These are phyloP conservation scores for Moringa oleifera DNA, from an alignment of 345 rosid species.

Conservation along the genomic window DNA sequence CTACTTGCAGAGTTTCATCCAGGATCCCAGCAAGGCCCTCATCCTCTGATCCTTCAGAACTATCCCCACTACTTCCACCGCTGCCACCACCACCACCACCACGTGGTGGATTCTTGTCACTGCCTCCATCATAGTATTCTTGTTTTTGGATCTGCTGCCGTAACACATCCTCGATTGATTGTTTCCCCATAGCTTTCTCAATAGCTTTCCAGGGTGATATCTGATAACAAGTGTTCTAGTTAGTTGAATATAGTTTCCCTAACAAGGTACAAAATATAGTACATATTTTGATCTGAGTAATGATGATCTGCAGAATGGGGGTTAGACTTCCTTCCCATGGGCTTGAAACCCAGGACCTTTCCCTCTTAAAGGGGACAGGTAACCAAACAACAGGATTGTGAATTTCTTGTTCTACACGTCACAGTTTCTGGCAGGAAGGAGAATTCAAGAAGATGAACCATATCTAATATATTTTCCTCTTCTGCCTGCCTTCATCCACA, in stretches of 20 bases:
- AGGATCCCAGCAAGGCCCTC: constrained; percentile 41
- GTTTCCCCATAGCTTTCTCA: constrained; percentile 47
- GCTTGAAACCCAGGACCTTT: background rate
- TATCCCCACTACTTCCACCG: constrained; percentile 28
- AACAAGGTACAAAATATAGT: background rate
- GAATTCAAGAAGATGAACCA: no score
- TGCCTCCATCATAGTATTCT: constrained; percentile 42
- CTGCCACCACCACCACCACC: constrained; percentile 45
- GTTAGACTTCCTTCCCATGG: no score
- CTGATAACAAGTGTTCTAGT: constrained; percentile 19
- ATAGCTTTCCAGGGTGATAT: constrained; percentile 57
- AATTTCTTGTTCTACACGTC: background rate
- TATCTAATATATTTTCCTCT: no score
- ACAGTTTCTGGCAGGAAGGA: background rate
- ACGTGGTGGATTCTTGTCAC: constrained; percentile 40
- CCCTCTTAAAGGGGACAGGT: background rate
- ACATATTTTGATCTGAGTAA: no score
- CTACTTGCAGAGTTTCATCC: constrained; percentile 59
- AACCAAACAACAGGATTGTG: no score
- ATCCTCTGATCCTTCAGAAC: constrained; percentile 40
- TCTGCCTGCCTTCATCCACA: no score
- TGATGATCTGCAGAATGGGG: no score
- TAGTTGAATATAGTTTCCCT: background rate
- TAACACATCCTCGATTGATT: constrained; percentile 58
- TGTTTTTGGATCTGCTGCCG: constrained; percentile 54